Evolutionary conservation across 768 basidiomycete genomes (phyloP), one percentile per base, ranked within the genome.

Genomic region (Suillus subluteus): DNA sequence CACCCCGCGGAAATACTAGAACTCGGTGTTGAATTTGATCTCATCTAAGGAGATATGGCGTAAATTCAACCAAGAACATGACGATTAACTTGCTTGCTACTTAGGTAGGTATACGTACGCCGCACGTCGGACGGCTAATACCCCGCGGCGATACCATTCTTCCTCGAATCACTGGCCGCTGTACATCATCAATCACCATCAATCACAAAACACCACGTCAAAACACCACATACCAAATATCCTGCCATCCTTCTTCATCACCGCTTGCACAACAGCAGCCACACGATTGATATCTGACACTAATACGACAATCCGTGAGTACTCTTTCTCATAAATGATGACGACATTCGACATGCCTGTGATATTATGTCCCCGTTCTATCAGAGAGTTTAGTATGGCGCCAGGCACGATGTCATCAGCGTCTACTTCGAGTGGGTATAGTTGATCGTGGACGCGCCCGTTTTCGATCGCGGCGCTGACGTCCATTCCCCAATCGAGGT

Each of bases 131-230:
- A 63, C 21, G 11, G 48, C 77, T 73, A 94, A 78, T 96, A 96
- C 4, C 92, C 96, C 58, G 92, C 88, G 6, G 96, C 92, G 50
- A 95, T 85, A n/a, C 95, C 95, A 69, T 95, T 92, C 82, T 96
- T 97, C 74, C 95, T 86, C 23, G 92, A 94, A 78, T 98, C 96
- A 74, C 92, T 94, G 11, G 93, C 91, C 67, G 94, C 95, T 92
- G 70, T 54, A 32, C 32, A 44, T 21, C 37, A 37, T 37, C 23
- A 37, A 38, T 48, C 15, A 13, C 15, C 23, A 30, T 41, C 67
- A 46, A 16, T 56, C 7, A 37, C 12, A 21, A 37, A 66, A 66
- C 9, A 43, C 46, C 23, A 52, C 18, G 63, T 59, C 41, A 32
- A 55, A 30, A 30, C 35, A 43, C 30, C 16, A 77, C 88, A 58